Base-by-base conservation (phyloP, 305 asterid species). In the Fraxinus sp. region DNA sequence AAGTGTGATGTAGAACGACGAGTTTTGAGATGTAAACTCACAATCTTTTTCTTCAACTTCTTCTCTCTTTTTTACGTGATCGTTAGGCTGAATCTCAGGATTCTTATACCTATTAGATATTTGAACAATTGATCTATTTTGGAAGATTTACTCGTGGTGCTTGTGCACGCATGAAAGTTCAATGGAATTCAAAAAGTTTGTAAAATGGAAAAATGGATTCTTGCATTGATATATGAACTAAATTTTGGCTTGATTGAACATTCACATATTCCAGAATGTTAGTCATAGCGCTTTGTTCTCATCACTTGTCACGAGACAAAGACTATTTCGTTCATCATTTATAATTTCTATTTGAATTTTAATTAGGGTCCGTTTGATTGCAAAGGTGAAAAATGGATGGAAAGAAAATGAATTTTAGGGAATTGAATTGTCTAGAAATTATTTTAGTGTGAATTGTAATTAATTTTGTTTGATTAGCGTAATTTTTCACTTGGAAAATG, bases 1-100 rank as follows among this genome's bases (percentile, higher is more conserved):
- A 74, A 84, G 83, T 64, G 68, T 76, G 79, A 80, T 68, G 78
- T 84, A 41, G 80, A 64, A 77, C 76, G 49, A 64, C 80, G 89
- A 86, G 82, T 70, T 83, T 81, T 87, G 86, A 85, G 74, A 57
- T 46, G 37, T 44, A 74, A 28, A 70, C 22, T 84, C 41, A 39
- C 24, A 71, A 14, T 36, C 46, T 35, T 39, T 57, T 20, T 33
- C 3, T 1, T 1, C n/a, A 18, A 14, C 4, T 7, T 49, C 46
- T 20, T 77, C 1, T 77, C n/a, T 64, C 33, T 24, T 22, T 79
- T 79, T 75, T 55, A 80, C 46, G 66, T 10, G 68, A 82, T 81
- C n/a, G 80, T 74, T 46, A 78, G 84, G 81, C 68, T 41, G 68
- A 81, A 68, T 0, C 76, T 1, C 55, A 78, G 79, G 41, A 26